phyloP scores from a whole-genome alignment of 1,284 basidiomycete species.

The Fomitopsis schrenkii region DNA sequence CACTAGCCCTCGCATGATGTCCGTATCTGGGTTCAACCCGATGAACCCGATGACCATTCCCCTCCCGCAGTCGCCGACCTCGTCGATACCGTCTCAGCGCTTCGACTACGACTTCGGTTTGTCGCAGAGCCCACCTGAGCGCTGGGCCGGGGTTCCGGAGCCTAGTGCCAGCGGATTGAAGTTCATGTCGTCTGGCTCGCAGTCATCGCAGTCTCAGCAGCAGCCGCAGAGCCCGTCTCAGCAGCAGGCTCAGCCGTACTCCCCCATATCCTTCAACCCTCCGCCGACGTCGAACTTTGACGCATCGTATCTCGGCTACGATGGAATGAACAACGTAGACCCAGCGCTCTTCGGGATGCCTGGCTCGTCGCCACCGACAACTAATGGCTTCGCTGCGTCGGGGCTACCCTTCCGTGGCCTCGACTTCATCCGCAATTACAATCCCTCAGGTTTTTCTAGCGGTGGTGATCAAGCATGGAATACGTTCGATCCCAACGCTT shows the following conservation, averaged over 20 bases:
- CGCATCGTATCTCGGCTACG: slow-evolving; percentile 41
- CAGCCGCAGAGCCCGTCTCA: neutral
- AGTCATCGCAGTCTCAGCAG: neutral
- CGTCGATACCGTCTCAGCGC: slow-evolving; percentile 33
- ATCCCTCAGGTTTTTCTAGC: slow-evolving; percentile 34
- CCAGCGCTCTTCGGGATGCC: slow-evolving; percentile 42
- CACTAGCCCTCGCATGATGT: slow-evolving; percentile 23
- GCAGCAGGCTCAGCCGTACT: slow-evolving; percentile 8
- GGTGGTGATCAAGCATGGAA: slow-evolving; percentile 70
- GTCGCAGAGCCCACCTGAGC: slow-evolving; percentile 23
- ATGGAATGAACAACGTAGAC: slow-evolving; percentile 26
- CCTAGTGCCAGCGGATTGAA: slow-evolving; percentile 23
- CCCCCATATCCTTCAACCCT: slow-evolving; percentile 12
- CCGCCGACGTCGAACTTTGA: slow-evolving; percentile 44
- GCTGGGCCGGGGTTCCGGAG: slow-evolving; percentile 20
- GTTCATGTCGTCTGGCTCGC: slow-evolving; percentile 21
- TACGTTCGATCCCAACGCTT: slow-evolving; percentile 66
- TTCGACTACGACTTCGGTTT: slow-evolving; percentile 57
- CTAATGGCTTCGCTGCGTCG: slow-evolving; percentile 56
- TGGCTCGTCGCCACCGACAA: slow-evolving; percentile 52
- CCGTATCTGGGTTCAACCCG: slow-evolving; percentile 14
- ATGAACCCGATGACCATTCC: slow-evolving; percentile 20
- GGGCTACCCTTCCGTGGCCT: slow-evolving; percentile 77
- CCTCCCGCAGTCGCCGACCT: slow-evolving; percentile 21
- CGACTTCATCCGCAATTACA: slow-evolving; percentile 75